Evolutionary conservation across 73 alveolate genomes (phyloP).

Genomic region (Stentor coeruleus): DNA sequence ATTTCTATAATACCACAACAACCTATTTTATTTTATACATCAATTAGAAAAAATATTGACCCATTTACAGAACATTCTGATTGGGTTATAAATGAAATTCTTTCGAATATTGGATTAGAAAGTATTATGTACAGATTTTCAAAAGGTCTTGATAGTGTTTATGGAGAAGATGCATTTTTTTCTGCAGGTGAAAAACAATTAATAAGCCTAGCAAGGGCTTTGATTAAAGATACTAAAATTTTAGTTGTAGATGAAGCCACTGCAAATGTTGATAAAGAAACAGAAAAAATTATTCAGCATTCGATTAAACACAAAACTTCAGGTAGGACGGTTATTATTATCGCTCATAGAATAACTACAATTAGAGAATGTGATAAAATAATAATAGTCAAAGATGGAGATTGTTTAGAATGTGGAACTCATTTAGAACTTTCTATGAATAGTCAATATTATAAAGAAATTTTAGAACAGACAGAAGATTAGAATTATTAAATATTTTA

Average conservation of each 20-base stretch:
- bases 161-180: too few relatives aligned
- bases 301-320: slow-evolving; percentile 50
- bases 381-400: slow-evolving; percentile 62
- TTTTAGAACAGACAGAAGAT: too few relatives aligned
- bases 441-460: too few relatives aligned
- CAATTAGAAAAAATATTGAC: slow-evolving; percentile 72
- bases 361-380: slow-evolving; percentile 62
- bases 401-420: slow-evolving; percentile 57
- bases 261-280: slow-evolving; percentile 53
- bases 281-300: slow-evolving; percentile 39
- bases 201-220: slow-evolving; percentile 51
- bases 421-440: slow-evolving; percentile 52
- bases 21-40: slow-evolving; percentile 64
- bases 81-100: too few relatives aligned
- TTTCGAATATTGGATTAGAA: too few relatives aligned
- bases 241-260: slow-evolving; percentile 48
- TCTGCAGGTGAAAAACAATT: slow-evolving; percentile 60
- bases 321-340: slow-evolving; percentile 56
- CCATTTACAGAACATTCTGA: slow-evolving; percentile 60
- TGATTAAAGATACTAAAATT: slow-evolving; percentile 37
- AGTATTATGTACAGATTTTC: too few relatives aligned
- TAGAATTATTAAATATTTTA: too few relatives aligned
- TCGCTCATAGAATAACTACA: slow-evolving; percentile 75
- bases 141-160: too few relatives aligned
- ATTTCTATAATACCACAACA: slow-evolving; percentile 71